A percentile compares a stretch with the other conserved stretches of the same genome.
Evolutionary conservation across 2,329 filamentous ascomycete species (phyloP).

Genomic region (Paramyrothecium sp.): DNA sequence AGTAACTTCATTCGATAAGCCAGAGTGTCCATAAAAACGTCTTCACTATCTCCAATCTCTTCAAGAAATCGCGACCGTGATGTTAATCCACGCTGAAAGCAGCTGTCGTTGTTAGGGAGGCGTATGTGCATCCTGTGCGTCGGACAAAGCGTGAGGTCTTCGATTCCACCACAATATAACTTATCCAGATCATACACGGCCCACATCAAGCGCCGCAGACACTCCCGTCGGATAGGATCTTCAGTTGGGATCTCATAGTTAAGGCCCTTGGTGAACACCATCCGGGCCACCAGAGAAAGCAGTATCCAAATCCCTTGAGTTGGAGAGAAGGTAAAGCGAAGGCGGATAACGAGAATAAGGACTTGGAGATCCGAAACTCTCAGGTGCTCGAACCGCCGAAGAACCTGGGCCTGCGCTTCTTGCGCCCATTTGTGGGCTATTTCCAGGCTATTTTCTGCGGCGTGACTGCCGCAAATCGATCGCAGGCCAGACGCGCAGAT

Average conservation of each 20-base stretch:
- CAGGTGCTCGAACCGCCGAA: background rate
- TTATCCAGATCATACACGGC: conserved; percentile 20
- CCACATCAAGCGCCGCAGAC: conserved; percentile 22
- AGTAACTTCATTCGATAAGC: conserved; percentile 17
- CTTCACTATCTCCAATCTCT: background rate
- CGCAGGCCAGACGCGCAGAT: conserved; percentile 14
- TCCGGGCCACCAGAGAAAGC: conserved; percentile 17
- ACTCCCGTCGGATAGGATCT: conserved; percentile 18
- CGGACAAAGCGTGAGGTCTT: conserved; percentile 24
- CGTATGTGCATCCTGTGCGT: conserved; percentile 19
- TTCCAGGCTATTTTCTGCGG: background rate
- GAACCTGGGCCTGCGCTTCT: conserved; percentile 11
- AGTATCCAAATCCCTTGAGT: conserved; percentile 18
- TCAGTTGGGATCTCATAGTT: conserved; percentile 19
- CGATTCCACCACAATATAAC: conserved; percentile 21
- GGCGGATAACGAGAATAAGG: conserved; percentile 16
- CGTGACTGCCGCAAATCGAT: background rate
- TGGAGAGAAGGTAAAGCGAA: conserved; percentile 9
- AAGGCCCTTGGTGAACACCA: conserved; percentile 20
- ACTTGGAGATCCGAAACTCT: conserved; percentile 14
- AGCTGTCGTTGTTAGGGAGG: conserved; percentile 19
- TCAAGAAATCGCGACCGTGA: conserved; percentile 15
- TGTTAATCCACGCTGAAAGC: conserved; percentile 19
- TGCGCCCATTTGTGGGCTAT: conserved; percentile 14
- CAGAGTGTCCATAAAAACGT: conserved; percentile 12